Conservation (phyloP, 305 asterid genomes). For the Fraxinus xanthoxyloides region DNA sequence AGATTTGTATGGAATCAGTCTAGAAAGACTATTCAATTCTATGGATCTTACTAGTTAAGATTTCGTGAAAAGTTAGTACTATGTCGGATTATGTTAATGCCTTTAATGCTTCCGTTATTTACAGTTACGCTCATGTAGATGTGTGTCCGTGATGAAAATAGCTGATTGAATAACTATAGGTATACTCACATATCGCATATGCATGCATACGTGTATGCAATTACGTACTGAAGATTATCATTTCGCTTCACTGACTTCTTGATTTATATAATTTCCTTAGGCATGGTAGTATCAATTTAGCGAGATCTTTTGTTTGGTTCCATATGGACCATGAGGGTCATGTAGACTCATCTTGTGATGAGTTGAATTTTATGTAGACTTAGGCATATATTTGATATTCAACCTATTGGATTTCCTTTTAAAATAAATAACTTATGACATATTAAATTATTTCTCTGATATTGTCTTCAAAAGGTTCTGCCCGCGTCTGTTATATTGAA, state of each 20-base stretch:
- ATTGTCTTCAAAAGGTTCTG: background rate
- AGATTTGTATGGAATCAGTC: background rate
- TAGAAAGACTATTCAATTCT: background rate
- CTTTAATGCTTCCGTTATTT: background rate
- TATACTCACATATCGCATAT: background rate
- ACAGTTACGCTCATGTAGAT: background rate
- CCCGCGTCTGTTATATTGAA: background rate
- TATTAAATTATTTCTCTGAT: background rate
- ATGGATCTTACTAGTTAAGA: background rate
- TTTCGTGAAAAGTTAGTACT: background rate
- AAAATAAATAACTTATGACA: background rate
- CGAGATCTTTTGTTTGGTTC: background rate
- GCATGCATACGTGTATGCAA: background rate
- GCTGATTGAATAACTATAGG: background rate
- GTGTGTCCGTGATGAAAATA: background rate
- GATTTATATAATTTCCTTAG: background rate
- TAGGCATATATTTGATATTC: background rate
- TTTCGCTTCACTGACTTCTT: background rate
- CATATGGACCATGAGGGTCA: background rate
- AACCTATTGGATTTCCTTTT: background rate
- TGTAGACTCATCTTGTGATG: background rate
- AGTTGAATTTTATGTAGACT: background rate
- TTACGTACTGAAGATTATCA: background rate
- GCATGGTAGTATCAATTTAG: background rate
- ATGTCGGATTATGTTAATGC: background rate